Conservation (phyloP, 1,139 yeast species). For the Debaryomyces coudertii region DNA sequence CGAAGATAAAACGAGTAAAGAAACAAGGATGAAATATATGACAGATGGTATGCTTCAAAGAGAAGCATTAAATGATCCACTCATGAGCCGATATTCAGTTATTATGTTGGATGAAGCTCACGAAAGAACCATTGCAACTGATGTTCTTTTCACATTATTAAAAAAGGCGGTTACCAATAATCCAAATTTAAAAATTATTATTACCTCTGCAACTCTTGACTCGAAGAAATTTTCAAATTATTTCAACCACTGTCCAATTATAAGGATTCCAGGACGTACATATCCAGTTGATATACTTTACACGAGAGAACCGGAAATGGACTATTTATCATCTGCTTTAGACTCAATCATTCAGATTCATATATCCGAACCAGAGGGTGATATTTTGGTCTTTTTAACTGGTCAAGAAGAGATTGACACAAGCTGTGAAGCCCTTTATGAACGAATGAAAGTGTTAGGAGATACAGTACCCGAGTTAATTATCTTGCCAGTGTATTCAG, state of each 20-base stretch:
- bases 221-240: constrained; percentile 78
- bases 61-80: constrained; percentile 78
- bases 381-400: constrained; percentile 79
- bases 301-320: constrained; percentile 80
- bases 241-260: constrained; percentile 77
- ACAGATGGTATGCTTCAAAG: constrained; percentile 94
- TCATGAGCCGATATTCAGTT: constrained; percentile 72
- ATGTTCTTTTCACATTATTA: constrained; percentile 82
- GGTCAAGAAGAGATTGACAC: constrained; percentile 97
- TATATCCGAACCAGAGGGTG: constrained; percentile 76
- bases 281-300: constrained; percentile 84
- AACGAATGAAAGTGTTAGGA: constrained; percentile 69
- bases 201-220: constrained; percentile 93
- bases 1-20: constrained; percentile 68
- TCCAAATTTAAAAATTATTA: constrained; percentile 76
- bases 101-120: constrained; percentile 96
- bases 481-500: constrained; percentile 85
- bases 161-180: constrained; percentile 70
- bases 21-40: constrained; percentile 78
- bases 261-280: constrained; percentile 86
- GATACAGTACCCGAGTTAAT: constrained; percentile 65
- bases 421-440: constrained; percentile 73
- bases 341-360: constrained; percentile 86
- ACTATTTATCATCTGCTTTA: constrained; percentile 78
- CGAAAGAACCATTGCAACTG: constrained; percentile 93